phyloP scores from a whole-genome alignment of 306 rosid genomes.

The Rubus parviflorus region DNA sequence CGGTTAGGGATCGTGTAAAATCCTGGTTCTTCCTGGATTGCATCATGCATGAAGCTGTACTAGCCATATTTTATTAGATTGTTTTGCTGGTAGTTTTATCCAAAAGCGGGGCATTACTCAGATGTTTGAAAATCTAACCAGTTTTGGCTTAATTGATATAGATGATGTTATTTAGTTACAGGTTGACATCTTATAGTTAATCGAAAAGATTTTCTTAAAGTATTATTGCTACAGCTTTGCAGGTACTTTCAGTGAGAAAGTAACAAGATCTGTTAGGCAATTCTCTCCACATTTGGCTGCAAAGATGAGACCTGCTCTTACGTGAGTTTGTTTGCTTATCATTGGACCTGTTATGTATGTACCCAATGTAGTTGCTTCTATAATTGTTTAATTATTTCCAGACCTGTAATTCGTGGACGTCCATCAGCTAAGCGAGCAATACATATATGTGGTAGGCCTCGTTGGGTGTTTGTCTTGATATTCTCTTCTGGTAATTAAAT shows the following conservation, averaged over 20 bases:
- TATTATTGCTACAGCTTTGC: conserved; percentile 73
- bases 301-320: conserved; percentile 95
- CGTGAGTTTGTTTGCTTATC: conserved; percentile 58
- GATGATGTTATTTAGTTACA: not conserved
- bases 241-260: conserved; percentile 94
- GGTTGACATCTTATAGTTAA: not conserved
- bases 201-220: not conserved
- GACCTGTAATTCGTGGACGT: conserved; percentile 99
- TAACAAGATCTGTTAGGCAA: conserved; percentile 79
- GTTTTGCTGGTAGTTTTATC: not conserved
- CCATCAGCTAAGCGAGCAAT: conserved; percentile 91
- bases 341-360: not conserved
- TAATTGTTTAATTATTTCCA: conserved; percentile 38
- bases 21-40: not conserved
- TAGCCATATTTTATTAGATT: not conserved
- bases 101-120: no score
- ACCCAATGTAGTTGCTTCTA: conserved; percentile 20
- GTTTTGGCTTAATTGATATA: not conserved
- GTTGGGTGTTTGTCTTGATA: conserved; percentile 82
- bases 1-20: not conserved
- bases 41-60: not conserved
- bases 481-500: conserved; percentile 66
- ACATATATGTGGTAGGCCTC: conserved; percentile 84
- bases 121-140: not conserved
- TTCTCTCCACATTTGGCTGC: conserved; percentile 97